Base-by-base conservation (phyloP, 805 yeast species). In the Myxozyma sirexii region DNA sequence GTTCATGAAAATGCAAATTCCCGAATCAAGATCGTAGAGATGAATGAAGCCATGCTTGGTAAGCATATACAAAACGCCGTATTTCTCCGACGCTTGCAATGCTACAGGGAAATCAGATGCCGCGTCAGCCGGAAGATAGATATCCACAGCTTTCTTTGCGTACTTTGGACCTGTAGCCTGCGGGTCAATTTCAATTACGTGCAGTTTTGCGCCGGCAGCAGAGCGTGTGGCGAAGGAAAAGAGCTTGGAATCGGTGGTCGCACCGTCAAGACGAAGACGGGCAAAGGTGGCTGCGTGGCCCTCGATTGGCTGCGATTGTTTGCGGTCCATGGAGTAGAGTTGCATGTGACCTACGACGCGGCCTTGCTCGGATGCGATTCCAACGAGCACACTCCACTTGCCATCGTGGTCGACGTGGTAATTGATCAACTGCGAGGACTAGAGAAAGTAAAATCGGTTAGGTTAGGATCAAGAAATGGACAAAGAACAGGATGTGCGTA, bases 41-140 rank as follows among this genome's bases (percentile, higher is more conserved):
- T 94, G 98, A 70, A 94, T 91, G 77, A 94, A 94, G 27, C 99
- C 99, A 72, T 88, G 88, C 78, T 96, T 96, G 62, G 99, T 94
- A 73, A 94, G 82, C 67, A 94, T 81, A 75, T 91, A 94, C 63
- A 88, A 80, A 62, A 94, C 83, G 67, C 98, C 98, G 70, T 85
- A 94, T 71, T 83, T 82, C 76, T 88, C 82, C 26, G 97, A 86
- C 45, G 93, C 84, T 73, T 90, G 94, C 63, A 92, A 83, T 54
- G 96, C 83, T 67, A 94, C 91, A 62, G 99, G 99, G 85, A 94
- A 94, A 77, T 94, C 99, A 73, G 88, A 88, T 42, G 88, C 80
- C 48, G 97, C 96, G 77, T 96, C 99, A 27, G 96, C 92, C 37
- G 99, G 99, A 83, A 93, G 91, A 77, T 88, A 94, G 63, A 94